Percentiles rank a stretch among this genome's conserved stretches.
These are phyloP conservation scores for Metrosideros polymorpha DNA, from an alignment of 441 rosid species.

Conservation along the genomic window DNA sequence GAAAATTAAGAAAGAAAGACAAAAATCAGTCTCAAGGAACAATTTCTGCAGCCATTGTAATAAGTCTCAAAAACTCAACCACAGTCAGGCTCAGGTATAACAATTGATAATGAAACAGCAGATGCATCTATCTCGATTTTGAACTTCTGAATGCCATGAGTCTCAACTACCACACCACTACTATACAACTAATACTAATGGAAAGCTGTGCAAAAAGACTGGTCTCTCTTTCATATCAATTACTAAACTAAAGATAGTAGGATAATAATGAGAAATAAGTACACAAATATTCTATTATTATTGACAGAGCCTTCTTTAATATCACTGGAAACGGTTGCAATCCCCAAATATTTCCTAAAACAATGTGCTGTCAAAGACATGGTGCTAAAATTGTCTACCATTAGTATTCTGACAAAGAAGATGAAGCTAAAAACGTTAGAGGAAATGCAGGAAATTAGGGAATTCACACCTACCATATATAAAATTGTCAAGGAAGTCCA, in stretches of 20 bases:
- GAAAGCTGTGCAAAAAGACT: no score
- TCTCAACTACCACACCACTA: background rate
- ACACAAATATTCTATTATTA: background rate
- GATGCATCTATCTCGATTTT: fast-evolving
- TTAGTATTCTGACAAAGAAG: background rate
- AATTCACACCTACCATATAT: no score
- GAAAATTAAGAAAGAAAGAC: background rate
- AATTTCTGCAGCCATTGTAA: background rate
- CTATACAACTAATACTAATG: background rate
- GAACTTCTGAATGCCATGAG: background rate
- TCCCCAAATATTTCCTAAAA: no score
- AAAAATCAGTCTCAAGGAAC: background rate
- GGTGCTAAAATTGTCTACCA: no score
- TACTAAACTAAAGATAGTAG: background rate
- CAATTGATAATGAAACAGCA: no score
- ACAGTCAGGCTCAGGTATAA: background rate
- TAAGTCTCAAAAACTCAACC: background rate
- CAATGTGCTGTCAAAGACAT: no score
- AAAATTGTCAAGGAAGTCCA: no score
- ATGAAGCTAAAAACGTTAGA: no score
- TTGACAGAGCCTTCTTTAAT: no score
- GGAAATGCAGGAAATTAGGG: no score
- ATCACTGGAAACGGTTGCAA: no score
- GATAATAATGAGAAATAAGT: background rate
- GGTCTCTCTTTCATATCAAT: background rate